phyloP scores from a whole-genome alignment of 202 grass and related monocot species.

The Setaria viridis region DNA sequence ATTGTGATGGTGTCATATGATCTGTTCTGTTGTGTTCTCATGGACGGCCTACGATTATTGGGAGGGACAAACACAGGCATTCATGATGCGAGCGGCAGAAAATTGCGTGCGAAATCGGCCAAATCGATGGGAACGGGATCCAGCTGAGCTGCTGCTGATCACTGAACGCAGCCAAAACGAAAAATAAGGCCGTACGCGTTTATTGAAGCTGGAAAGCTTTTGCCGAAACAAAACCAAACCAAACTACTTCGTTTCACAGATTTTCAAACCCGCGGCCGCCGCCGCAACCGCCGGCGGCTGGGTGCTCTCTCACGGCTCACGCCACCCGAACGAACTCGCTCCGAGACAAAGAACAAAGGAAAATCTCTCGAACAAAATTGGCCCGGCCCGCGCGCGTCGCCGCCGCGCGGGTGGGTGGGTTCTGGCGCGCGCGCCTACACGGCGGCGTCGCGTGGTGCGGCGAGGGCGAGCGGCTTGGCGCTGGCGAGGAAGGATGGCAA shows the following conservation, averaged over 20 bases:
- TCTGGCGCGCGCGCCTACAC: background rate
- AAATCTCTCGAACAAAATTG: slow-evolving; percentile 48
- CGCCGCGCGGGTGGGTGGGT: background rate
- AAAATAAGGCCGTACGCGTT: slow-evolving; percentile 3
- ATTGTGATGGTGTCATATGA: too few relatives aligned
- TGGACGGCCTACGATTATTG: background rate
- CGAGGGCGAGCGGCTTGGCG: slow-evolving; percentile 39
- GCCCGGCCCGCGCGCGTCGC: background rate
- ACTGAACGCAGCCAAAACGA: background rate
- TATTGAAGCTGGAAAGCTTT: slow-evolving; percentile 29
- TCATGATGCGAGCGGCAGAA: background rate
- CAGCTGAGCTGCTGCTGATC: too few relatives aligned
- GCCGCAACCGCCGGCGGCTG: background rate
- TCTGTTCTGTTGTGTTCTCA: too few relatives aligned
- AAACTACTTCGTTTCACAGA: background rate
- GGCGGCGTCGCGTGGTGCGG: too few relatives aligned
- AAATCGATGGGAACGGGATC: background rate
- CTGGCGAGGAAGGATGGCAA: slow-evolving; percentile 59
- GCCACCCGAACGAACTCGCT: background rate
- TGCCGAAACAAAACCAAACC: slow-evolving; percentile 35
- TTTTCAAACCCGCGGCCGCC: background rate
- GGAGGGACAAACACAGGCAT: background rate
- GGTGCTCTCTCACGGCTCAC: background rate
- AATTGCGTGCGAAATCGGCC: background rate
- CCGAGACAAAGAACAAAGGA: background rate